These are phyloP conservation scores for sunflower (Helianthus annuus) DNA, from an alignment of 129 eudicot genomes.

Conservation along the genomic window HanXRQr2.0-SUNRISE NC_035441.2:54268079-54268578, in stretches of 20 bases:
- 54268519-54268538: conserved; percentile 46
- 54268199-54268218: background rate
- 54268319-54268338: background rate
- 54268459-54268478: conserved; percentile 30
- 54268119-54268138: conserved; percentile 27
- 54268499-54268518: conserved; percentile 39
- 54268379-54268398: conserved; percentile 37
- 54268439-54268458: conserved; percentile 12
- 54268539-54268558: conserved; percentile 41
- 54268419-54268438: conserved; percentile 36
- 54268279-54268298: background rate
- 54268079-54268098: conserved; percentile 72
- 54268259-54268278: no score
- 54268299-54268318: background rate
- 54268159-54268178: background rate
- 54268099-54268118: conserved; percentile 41
- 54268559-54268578: conserved; percentile 48
- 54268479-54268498: conserved; percentile 32
- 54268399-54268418: conserved; percentile 42
- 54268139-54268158: conserved; percentile 35
- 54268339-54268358: background rate
- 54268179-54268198: conserved; percentile 8
- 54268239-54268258: background rate
- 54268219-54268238: background rate
- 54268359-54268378: background rate